Base-by-base conservation (phyloP, 768 basidiomycete genomes). In the Guyanaporus albipodus region DNA sequence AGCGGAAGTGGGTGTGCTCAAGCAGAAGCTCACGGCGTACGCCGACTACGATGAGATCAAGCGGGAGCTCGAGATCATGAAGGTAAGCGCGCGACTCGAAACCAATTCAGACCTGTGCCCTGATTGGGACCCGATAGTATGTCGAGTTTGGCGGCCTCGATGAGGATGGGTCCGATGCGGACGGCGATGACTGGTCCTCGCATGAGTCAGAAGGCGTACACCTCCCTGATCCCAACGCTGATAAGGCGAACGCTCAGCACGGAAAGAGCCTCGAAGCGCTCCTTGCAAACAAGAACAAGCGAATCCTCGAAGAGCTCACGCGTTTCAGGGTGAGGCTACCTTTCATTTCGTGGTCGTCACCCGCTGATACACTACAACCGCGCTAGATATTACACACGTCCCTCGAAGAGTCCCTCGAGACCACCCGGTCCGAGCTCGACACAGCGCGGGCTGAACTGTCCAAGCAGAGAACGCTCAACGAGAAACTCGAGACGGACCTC, bases 41-140 rank as follows among this genome's bases (percentile, higher is more conserved):
- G 66, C 66, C 14, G 92, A 99, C 66, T 98, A 99, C 58, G 95
- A 98, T 59, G 94, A 98, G 70, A 83, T 98, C 61, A 98, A 98
- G 71, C 85, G 96, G 22, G 96, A 99, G 64, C 76, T 99, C 23
- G 93, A 93, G 61, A 98, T 99, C 54, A 90, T 98, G 91, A 97
- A 99, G 82, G 96, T 90, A 39, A 37, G 70, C 60, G 8, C 14
- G 14, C 17, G 5, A 8, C 11, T 8, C 22, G n/a, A 4, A 23
- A 4, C 2, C 6, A 26, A 21, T 9, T 24, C 10, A n/a, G 38
- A 31, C 22, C 2, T 19, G n/a, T 34, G 19, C 10, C 1, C 18
- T 38, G 15, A 48, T 26, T 34, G 18, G 24, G 41, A 34, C 21
- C 24, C 23, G 39, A 24, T 56, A 98, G 96, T 97, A 86, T 56